Evolutionary conservation across 2,329 filamentous ascomycete species (phyloP).

Genomic region (Lasiodiplodia hormozganensis): DNA sequence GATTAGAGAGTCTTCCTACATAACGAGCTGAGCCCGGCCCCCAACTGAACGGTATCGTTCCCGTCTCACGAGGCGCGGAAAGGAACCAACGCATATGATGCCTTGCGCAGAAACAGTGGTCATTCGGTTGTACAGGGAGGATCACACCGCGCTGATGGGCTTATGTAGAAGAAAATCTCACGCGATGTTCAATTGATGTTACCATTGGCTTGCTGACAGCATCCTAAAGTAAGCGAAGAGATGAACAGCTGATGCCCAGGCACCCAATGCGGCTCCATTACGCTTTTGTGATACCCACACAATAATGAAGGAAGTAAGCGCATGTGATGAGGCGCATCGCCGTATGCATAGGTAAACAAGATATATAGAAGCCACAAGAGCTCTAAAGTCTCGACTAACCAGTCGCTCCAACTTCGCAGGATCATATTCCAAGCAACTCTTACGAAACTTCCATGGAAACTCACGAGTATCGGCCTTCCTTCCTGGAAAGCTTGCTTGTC

Average conservation of each 20-base stretch:
- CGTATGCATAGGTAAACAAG: background rate
- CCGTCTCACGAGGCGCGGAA: background rate
- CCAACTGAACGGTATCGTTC: background rate
- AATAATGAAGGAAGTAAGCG: background rate
- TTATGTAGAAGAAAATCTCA: background rate
- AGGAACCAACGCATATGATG: background rate
- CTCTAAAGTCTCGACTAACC: background rate
- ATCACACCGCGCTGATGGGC: background rate
- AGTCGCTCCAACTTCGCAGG: too few relatives aligned
- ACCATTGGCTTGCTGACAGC: background rate
- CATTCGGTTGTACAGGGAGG: background rate
- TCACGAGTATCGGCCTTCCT: background rate
- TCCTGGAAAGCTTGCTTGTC: slow-evolving; percentile 39
- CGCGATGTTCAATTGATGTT: background rate
- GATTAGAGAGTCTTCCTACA: too few relatives aligned
- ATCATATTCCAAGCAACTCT: background rate
- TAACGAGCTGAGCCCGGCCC: background rate
- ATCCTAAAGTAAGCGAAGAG: background rate
- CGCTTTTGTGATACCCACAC: background rate
- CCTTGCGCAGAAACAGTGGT: background rate
- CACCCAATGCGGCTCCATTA: background rate
- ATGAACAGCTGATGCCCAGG: background rate
- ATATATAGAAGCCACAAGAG: background rate
- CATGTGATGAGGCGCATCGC: background rate
- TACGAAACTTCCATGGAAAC: background rate